Evolutionary conservation across 108 stramenopile species (phyloP).

Genomic region (Phaeodactylum tricornutum): DNA sequence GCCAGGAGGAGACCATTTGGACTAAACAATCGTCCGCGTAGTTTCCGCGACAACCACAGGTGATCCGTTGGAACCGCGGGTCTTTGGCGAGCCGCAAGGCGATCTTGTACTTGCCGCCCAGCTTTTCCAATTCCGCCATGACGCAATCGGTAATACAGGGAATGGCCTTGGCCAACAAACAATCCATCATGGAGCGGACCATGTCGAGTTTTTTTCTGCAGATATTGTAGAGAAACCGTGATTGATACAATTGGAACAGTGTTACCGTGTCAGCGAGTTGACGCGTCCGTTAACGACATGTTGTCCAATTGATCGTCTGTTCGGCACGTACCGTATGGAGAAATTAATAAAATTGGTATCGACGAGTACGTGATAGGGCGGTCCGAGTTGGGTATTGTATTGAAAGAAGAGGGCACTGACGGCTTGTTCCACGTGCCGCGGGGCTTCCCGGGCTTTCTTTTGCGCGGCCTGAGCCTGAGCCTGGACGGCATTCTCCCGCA

Average conservation of each 20-base stretch:
- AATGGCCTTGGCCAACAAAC: conserved; percentile 96
- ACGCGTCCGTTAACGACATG: not conserved
- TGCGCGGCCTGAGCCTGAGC: conserved; percentile 37
- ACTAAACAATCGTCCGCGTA: conserved; percentile 92
- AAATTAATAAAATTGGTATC: conserved; percentile 99
- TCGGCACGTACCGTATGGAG: conserved; percentile 75
- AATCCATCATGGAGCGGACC: conserved; percentile 99
- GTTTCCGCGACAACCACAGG: conserved; percentile 87
- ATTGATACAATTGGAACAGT: conserved; percentile 2
- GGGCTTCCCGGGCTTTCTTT: conserved; percentile 34
- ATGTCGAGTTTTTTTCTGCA: conserved; percentile 95
- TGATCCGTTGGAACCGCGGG: conserved; percentile 90
- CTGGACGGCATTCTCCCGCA: conserved; percentile 61
- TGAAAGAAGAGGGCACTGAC: conserved; percentile 92
- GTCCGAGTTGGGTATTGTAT: conserved; percentile 96
- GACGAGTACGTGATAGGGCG: conserved; percentile 95
- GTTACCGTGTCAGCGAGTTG: not conserved
- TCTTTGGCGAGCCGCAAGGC: conserved; percentile 97
- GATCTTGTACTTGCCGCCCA: conserved; percentile 95
- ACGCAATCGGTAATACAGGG: conserved; percentile 97
- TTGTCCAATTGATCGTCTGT: too few relatives aligned
- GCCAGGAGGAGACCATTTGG: conserved; percentile 81
- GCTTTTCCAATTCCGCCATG: conserved; percentile 98
- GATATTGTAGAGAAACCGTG: conserved; percentile 7
- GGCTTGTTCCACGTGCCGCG: conserved; percentile 78